Evolutionary conservation across 441 rosid species (phyloP), one percentile per base, ranked within the genome.

Genomic region (Euphorbia schlechtendalii): DNA sequence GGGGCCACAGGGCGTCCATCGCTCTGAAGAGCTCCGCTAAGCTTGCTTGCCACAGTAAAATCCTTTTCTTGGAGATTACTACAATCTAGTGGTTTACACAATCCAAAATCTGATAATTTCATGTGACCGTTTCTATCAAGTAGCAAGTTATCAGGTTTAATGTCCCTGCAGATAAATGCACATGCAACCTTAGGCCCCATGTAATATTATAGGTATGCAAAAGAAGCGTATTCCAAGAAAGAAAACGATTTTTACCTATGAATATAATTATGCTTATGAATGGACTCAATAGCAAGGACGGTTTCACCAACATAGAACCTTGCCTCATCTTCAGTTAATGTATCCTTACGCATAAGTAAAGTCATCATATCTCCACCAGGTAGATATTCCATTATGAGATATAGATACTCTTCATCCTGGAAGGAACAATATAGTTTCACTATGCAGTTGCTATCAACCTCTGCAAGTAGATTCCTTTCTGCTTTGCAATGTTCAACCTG

Each of bases 311-410:
- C 93, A 75, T 92, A 92, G 83, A 92, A 92, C 70, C 84, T 82
- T 40, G 98, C 90, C 82, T 92, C 96, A 59, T 92, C 96, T 77
- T 89, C 98, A 40, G 96, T 86, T 72, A 92, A 81, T 58, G 87
- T 84, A 59, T 92, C 96, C 75, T 89, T 92, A 63, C 98, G 86
- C 98, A 92, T 92, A 24, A 92, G 80, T 70, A 92, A 84, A 69
- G 98, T 92, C 96, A 92, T 92, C 98, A 92, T 92, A 86, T 92
- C 98, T 70, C 98, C 98, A 70, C 98, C 98, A 71, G 98, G 96
- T 71, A 92, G 76, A 81, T 92, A 92, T 76, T 92, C 98, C 98
- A 92, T 92, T 41, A 92, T 83, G 22, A 92, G 92, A 80, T 92
- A 92, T 32, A 92, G 73, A 74, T 84, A 92, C 72, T 89, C 98